Base-by-base conservation (phyloP, 352 stramenopile species). In the Phytophthora cactorum region DNA sequence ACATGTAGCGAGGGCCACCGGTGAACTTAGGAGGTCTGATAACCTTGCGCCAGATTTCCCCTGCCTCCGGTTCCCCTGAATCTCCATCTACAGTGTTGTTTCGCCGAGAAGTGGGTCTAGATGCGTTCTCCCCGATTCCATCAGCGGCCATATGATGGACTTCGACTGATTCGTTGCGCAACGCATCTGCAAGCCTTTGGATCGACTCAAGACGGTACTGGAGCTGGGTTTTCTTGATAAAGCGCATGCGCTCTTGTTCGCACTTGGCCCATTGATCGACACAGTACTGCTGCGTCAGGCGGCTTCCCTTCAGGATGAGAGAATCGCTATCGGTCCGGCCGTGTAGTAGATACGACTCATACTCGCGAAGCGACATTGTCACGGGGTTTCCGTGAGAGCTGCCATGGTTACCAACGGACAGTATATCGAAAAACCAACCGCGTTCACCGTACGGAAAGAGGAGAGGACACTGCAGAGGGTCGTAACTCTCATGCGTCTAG, bases 211-310 rank as follows among this genome's bases (percentile, higher is more conserved):
- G 6, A 5, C 39, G 39, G 14, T 22, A 47, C n/a, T 47, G 41
- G n/a, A 36, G 10, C 4, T 57, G 32, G 4, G 31, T 57, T 10
- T 57, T 46, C 25, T 49, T 12, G n/a, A 46, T 34, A 8, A 11
- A 57, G 8, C 32, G 32, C 9, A 45, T 6, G 5, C 50, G 5
- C 29, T 56, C 32, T 28, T 70, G 54, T 29, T 70, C 62, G 5
- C 14, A 34, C 22, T 64, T 64, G 3, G 36, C 39, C 28, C 54
- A 54, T 22, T 64, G 54, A 41, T 70, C 36, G 1, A 64, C 53
- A n/a, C 10, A 41, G 12, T 56, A 59, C 31, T 64, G 29, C 38
- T 70, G 62, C 0, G 27, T 51, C 2, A 64, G 46, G 4, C 39
- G 29, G 1, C 62, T 29, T 3, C 53, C 34, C 0, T n/a, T 17